Evolutionary conservation across 129 eudicot genomes (phyloP).

Genomic region (Deinandra increscens): DNA sequence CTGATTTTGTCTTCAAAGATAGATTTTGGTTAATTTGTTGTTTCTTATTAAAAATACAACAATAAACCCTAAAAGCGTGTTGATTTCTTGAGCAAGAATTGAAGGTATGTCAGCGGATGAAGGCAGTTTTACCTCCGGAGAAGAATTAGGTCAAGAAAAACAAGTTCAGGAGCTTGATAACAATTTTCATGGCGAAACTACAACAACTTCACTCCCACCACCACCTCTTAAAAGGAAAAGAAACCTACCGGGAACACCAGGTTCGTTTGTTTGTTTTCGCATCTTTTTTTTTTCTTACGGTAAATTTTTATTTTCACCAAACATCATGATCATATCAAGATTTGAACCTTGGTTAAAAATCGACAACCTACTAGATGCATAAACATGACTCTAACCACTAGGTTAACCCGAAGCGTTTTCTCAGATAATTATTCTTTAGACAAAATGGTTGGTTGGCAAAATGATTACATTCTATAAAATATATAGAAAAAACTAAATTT

Average conservation of each 20-base stretch:
- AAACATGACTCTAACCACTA: too few species aligned
- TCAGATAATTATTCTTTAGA: too few species aligned
- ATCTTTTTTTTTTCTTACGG: too few species aligned
- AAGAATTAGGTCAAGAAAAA: conserved; percentile 24
- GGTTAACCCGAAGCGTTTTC: too few species aligned
- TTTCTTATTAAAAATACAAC: background rate
- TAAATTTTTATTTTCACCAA: too few species aligned
- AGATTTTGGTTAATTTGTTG: conserved; percentile 20
- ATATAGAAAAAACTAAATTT: too few species aligned
- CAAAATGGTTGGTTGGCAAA: background rate
- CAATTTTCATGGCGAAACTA: conserved; percentile 22
- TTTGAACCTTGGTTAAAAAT: too few species aligned
- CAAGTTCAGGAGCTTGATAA: conserved; percentile 28
- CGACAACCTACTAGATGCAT: too few species aligned
- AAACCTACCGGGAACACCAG: conserved; percentile 86
- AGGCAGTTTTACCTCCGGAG: conserved; percentile 68
- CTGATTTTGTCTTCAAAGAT: conserved; percentile 21
- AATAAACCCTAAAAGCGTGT: conserved; percentile 32
- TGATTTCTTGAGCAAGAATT: conserved; percentile 14
- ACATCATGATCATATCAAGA: too few species aligned
- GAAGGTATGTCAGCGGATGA: conserved; percentile 54
- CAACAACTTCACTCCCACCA: conserved; percentile 34
- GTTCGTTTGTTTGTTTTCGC: conserved; percentile 5
- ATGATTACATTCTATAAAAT: background rate
- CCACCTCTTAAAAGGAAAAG: conserved; percentile 64